phyloP scores from a whole-genome alignment of 2,329 filamentous ascomycete species.

The Epichloe festucae region DNA sequence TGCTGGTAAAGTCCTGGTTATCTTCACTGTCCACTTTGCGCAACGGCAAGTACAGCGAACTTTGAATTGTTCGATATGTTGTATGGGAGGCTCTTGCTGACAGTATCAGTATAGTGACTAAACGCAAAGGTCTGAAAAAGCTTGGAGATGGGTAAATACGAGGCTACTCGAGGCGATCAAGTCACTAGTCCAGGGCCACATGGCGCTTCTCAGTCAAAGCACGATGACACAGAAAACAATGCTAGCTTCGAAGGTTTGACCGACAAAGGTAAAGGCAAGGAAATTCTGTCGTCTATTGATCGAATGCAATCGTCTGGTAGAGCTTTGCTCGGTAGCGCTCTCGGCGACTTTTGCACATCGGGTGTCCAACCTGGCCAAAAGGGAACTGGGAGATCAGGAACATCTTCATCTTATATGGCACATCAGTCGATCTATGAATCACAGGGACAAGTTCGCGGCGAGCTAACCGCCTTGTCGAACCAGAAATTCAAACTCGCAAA shows the following conservation, averaged over 20 bases:
- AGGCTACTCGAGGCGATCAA: neutral
- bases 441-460: neutral
- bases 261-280: conserved; percentile 7
- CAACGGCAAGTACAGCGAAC: neutral
- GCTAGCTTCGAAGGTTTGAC: neutral
- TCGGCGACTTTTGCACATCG: neutral
- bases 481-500: neutral
- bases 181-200: neutral
- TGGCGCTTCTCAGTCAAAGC: neutral
- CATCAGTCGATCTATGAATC: neutral
- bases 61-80: no score
- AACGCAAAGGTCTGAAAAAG: neutral
- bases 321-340: neutral
- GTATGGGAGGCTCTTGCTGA: no score
- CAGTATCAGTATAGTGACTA: neutral
- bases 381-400: conserved; percentile 2
- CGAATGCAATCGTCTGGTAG: conserved; percentile 1
- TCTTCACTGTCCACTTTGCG: no score
- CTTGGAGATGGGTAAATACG: neutral
- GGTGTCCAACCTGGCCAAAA: conserved; percentile 7
- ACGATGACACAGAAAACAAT: neutral
- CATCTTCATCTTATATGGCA: neutral
- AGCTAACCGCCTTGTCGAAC: neutral
- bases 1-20: no score
- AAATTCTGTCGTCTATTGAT: neutral